Evolutionary conservation across 371 early-diverging fungal genomes (phyloP), one percentile per base, ranked within the genome.

Genomic region (Actinomortierella ambigua): DNA sequence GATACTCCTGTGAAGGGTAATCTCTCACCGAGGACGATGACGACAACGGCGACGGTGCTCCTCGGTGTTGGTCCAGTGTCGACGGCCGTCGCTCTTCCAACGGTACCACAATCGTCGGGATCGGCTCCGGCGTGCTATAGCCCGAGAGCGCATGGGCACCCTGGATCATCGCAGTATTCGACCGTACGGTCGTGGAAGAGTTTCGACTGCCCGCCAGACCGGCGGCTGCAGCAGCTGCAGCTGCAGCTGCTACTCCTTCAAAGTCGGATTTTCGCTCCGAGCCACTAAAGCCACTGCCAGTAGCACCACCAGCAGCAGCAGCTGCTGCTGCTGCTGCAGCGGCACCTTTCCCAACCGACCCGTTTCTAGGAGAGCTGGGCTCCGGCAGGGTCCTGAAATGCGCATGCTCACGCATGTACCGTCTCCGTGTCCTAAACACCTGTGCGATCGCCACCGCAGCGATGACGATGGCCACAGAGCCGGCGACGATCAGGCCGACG

Each of bases 401-500:
- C 39, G 40, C 43, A 11, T 61, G 26, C 27, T 61, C 48, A 8
- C 61, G 61, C 26, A 53, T 57, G 51, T 54, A 64, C 27, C 65
- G 52, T 29, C 65, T 64, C 24, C 70, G 50, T 0, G 70, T 50
- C 29, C 70, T 56, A 27, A 52, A 41, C 50, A 69, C 46, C 2
- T 64, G 58, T 7, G 43, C 53, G 2, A 69, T 3, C 2, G 70
- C 64, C 15, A 61, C 27, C 18, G 64, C 29, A 4, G 70, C 70
- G n/a, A 69, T 54, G 22, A 69, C 7, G 13, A 69, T 40, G 5
- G 65, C 54, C 8, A 27, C 50, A 29, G 56, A 53, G 34, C 70
- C 70, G 14, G 60, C 70, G 17, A 65, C 60, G 18, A 69, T 69
- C 18, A 69, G 51, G 6, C 64, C 65, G 26, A 69, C 60, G 46